Base-by-base conservation (phyloP, 495 filamentous ascomycete species). In the Hypoxylon crocopeplum region DNA sequence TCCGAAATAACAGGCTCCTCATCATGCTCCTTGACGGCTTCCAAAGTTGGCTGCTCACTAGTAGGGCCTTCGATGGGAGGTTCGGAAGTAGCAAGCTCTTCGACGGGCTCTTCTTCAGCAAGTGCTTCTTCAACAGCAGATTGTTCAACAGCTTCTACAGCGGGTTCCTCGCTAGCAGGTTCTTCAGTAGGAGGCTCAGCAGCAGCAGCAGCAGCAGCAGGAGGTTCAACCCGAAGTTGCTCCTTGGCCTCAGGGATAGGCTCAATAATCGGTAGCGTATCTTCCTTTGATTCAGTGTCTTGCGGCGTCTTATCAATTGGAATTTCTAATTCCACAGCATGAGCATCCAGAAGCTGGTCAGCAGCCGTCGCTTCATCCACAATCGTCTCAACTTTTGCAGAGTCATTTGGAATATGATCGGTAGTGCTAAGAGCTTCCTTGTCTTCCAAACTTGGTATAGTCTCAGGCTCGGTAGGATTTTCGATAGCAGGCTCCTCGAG, bases 281-380 rank as follows among this genome's bases (percentile, higher is more conserved):
- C 27, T 20, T 46, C 27, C 7, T 32, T 33, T 4, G 10, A 7
- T 12, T 46, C 42, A 19, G 2, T 7, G 7, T 19, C 15, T 20
- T 32, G 27, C 4, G 16, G 42, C 4, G 15, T 21, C 22, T 46
- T 15, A 7, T 36, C 47, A 25, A 27, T 2, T 39, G 47, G 5
- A 38, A 21, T n/a, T 29, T 50, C 32, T 25, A 50, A 16, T 17
- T 38, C 47, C 5, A 25, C n/a, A n/a, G n/a, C n/a, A n/a, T n/a
- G n/a, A n/a, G n/a, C n/a, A n/a, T n/a, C n/a, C n/a, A n/a, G 10
- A 29, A 10, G 5, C 10, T 29, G 5, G 10, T 29, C 10, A 10
- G 25, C 25, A 10, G 10, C 25, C 5, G 25, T 10, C 5, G 25
- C 25, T 29, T 29, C 25, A 29, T 5, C 5, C 10, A 29, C 10